Base-by-base conservation (phyloP, 345 rosid genomes). In the Rhizophora apiculata region DNA sequence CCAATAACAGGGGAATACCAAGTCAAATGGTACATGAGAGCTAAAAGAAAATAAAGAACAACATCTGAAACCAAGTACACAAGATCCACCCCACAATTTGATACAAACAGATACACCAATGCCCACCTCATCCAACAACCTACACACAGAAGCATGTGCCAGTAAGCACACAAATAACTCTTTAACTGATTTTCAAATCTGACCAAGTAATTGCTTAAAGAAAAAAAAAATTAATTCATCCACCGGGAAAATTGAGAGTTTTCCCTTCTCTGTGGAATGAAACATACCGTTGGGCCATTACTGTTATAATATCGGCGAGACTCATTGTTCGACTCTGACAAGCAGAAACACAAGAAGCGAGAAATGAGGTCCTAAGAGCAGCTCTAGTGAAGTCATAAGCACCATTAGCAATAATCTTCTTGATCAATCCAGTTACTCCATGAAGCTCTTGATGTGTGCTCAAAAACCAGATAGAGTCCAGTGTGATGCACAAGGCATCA, bases 361-460 rank as follows among this genome's bases (percentile, higher is more conserved):
- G 87, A 86, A 94, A 94, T 0, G 97, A 94, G 74, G 98, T 89
- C 73, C 98, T 85, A 48, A 94, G 91, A 26, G 93, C 93, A 68
- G 98, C 97, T 94, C 98, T 88, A 26, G 97, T 87, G 72, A 89
- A 91, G 81, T 94, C 97, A 78, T 87, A 85, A 81, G 98, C 97
- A 78, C 98, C 98, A 72, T 79, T 86, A 21, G 86, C 78, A 63
- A 94, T 78, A 62, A 91, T 82, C 82, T 84, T 89, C 73, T 82
- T 79, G 59, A 94, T 88, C 84, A 94, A 82, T 9, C 82, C 87
- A 0, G 90, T 91, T 63, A 91, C 84, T 64, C 90, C 96, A n/a
- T 63, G 70, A 59, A 85, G 82, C 75, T 88, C 96, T 6, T 80
- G 82, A 66, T 81, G 86, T 3, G 95, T 84, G 76, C 85, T 83